Evolutionary conservation across 192 early-diverging fungal genomes (phyloP), one percentile per base, ranked within the genome.

Genomic region (Piromyces finnis): DNA sequence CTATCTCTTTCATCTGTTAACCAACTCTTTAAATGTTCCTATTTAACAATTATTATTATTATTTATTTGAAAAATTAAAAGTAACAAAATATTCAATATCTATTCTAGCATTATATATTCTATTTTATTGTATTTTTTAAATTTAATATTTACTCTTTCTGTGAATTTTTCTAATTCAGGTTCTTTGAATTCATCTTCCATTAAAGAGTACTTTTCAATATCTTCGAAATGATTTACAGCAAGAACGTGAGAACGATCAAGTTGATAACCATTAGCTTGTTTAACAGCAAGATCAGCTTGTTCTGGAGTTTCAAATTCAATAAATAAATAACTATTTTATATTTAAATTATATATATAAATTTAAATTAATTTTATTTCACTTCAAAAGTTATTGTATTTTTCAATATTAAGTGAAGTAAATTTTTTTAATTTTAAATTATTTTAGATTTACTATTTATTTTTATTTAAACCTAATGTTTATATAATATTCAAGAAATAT

Each of bases 21-120:
- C 96, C 95, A 97, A 82, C 91, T 92, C 81, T 90, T 89, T 37
- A 98, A 86, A 83, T 98, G 95, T 85, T 96, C 96, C 83, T 94
- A 92, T 84, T 92, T 88, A 18, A 83, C 80, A 83, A 91, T 32
- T 32, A 28, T 15, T 80, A 29, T 28, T 30, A 77, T 16, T 29
- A 26, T 13, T 13, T 30, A 36, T 32, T 79, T n/a, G n/a, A n/a
- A n/a, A n/a, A n/a, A n/a, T n/a, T n/a, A n/a, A n/a, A n/a, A n/a
- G n/a, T n/a, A n/a, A n/a, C n/a, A n/a, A n/a, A n/a, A n/a, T n/a
- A n/a, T n/a, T n/a, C n/a, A n/a, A n/a, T n/a, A n/a, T n/a, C n/a
- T n/a, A n/a, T n/a, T n/a, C n/a, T n/a, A n/a, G n/a, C n/a, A n/a
- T n/a, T n/a, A n/a, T n/a, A n/a, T n/a, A n/a, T n/a, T n/a, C n/a